These are phyloP conservation scores for Trichophaea hybrida DNA, from an alignment of 2,329 filamentous ascomycete species.

Conservation along the genomic window DNA sequence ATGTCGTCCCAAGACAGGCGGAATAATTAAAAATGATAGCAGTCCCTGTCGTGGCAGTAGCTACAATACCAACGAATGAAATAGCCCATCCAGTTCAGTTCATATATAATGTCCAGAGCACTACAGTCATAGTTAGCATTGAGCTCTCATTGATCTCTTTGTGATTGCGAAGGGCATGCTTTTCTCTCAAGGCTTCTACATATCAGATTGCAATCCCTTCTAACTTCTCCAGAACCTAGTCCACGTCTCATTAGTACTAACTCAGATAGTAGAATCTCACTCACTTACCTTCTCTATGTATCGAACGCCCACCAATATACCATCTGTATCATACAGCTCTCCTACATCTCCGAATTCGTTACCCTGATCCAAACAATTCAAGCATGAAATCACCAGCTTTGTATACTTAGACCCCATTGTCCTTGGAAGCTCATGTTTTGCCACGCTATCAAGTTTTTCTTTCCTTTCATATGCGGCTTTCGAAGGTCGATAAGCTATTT, in stretches of 20 bases:
- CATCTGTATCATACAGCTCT: not conserved
- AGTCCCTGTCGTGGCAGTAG: too few relatives aligned
- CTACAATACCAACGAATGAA: too few relatives aligned
- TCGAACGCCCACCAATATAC: not conserved
- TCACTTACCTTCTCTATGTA: not conserved
- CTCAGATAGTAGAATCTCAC: not conserved
- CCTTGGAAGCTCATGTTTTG: not conserved
- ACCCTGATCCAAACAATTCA: not conserved
- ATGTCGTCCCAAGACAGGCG: too few relatives aligned
- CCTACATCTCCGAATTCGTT: not conserved
- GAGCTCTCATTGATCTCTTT: too few relatives aligned
- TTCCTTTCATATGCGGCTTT: not conserved
- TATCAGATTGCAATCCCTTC: not conserved
- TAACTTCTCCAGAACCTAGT: not conserved
- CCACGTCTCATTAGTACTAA: not conserved
- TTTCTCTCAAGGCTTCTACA: too few relatives aligned
- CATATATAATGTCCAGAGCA: too few relatives aligned
- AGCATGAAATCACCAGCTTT: not conserved
- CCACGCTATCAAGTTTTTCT: not conserved
- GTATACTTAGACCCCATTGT: not conserved
- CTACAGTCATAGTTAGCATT: too few relatives aligned
- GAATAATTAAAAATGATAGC: too few relatives aligned
- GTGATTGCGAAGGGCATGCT: too few relatives aligned
- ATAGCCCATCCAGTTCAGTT: too few relatives aligned
- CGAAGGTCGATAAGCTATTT: not conserved